Evolutionary conservation across 2,329 filamentous ascomycete species (phyloP).

Genomic region (Diaporthe eres): DNA sequence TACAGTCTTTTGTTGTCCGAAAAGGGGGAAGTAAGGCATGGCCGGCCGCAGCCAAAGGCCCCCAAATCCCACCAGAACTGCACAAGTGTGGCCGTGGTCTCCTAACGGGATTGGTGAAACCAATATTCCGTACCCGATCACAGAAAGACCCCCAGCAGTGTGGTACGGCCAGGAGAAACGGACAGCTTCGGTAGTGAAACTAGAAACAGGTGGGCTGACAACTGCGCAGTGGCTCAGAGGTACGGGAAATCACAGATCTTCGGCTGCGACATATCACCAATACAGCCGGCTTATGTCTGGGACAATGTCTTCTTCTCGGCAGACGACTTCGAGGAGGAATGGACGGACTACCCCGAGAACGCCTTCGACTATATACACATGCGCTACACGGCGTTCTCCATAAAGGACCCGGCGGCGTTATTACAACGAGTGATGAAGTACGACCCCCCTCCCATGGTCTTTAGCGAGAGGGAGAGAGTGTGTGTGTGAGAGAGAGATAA

Average conservation of each 20-base stretch:
- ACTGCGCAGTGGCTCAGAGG: constrained; percentile 59
- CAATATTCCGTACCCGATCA: neutral
- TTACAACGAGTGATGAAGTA: constrained; percentile 60
- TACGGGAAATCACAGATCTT: constrained; percentile 61
- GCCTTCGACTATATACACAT: constrained; percentile 65
- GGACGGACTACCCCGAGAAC: constrained; percentile 59
- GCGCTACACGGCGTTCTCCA: constrained; percentile 61
- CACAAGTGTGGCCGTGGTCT: neutral
- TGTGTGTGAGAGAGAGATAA: too few species aligned
- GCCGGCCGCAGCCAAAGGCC: neutral
- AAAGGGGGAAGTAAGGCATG: neutral
- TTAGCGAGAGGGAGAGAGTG: too few species aligned
- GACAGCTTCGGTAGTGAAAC: neutral
- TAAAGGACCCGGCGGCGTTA: constrained; percentile 58
- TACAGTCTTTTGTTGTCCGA: neutral
- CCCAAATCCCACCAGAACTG: neutral
- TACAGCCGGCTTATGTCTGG: constrained; percentile 66
- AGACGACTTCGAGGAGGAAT: constrained; percentile 67
- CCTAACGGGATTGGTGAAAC: neutral
- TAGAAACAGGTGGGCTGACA: constrained; percentile 23
- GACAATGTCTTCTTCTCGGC: constrained; percentile 66
- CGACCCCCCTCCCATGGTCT: constrained; percentile 30
- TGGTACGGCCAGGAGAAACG: neutral
- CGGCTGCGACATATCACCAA: constrained; percentile 66
- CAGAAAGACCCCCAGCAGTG: neutral